Evolutionary conservation across 345 rosid genomes (phyloP), one percentile per base, ranked within the genome.

Genomic region (Streptanthus diversifolius): DNA sequence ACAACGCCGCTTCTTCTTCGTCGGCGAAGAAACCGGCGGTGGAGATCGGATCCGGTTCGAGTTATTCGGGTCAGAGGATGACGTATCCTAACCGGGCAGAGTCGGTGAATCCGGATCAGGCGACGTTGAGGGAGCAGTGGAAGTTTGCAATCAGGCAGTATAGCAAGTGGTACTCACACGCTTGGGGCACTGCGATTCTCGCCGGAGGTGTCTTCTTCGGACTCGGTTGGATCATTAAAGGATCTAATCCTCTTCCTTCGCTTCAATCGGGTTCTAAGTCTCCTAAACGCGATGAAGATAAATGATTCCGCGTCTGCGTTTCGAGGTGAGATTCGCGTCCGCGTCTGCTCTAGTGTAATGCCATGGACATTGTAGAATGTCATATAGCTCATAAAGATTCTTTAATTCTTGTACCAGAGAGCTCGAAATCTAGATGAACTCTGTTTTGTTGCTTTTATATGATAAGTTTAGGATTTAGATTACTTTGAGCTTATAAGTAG

Each of bases 171-270:
- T 88, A 91, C 74, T 83, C 92, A 17, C 95, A 88, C 54, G 97
- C 96, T 5, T 89, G 97, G 98, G 97, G 97, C 2, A 82, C 96
- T 5, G 96, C 93, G 21, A 91, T 93, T 72, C 83, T 93, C 37
- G 97, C 96, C 4, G 96, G 93, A 0, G 71, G 86, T 5, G 79
- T 96, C 4, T 93, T 93, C 80, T 93, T 84, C 25, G 96, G 95
- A 14, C 85, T 93, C 1, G 95, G 97, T 12, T 93, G 95, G 96
- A 37, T 86, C 80, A 81, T 93, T 53, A 93, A 93, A 63, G 98
- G 96, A 57, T 81, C 82, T 19, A 93, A 93, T 78, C 98, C 98
- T 63, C 80, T 93, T 30, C 90, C 97, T 60, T 91, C 97, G 1
- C 74, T 81, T 61, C 84, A 79, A 44, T 39, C 81, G 5, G 19